Evolutionary conservation across 1,284 basidiomycete species (phyloP).

Genomic region (Cystobasidium pallidum): DNA sequence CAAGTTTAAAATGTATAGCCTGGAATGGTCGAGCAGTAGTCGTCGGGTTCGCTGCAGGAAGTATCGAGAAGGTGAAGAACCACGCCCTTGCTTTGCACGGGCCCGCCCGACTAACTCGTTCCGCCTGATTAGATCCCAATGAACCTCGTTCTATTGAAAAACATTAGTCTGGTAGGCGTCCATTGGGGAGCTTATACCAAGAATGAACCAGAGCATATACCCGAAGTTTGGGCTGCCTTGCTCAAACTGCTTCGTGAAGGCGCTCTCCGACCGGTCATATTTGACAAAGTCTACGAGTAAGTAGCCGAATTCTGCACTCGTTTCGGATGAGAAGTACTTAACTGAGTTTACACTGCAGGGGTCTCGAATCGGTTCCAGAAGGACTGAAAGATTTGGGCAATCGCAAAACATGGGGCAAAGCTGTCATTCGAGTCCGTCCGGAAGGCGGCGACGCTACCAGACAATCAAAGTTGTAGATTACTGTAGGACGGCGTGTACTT

Average conservation of each 20-base stretch:
- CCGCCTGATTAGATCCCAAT: slow-evolving; percentile 68
- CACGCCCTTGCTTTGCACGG: neutral
- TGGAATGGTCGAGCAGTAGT: slow-evolving; percentile 92
- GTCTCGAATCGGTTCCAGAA: slow-evolving; percentile 68
- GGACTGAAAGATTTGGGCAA: slow-evolving; percentile 63
- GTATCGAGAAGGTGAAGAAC: slow-evolving; percentile 76
- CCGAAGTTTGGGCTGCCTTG: slow-evolving; percentile 73
- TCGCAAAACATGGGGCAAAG: slow-evolving; percentile 92
- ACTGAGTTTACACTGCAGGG: slow-evolving; percentile 55
- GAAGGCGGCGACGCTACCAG: slow-evolving; percentile 44
- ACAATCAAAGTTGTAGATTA: slow-evolving; percentile 48
- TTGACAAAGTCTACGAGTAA: slow-evolving; percentile 67
- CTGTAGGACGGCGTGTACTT: neutral
- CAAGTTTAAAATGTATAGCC: slow-evolving; percentile 78
- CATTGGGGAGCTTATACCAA: slow-evolving; percentile 68
- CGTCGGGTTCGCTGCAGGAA: slow-evolving; percentile 78
- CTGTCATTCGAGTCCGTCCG: slow-evolving; percentile 59
- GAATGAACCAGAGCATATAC: slow-evolving; percentile 69
- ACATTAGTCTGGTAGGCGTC: slow-evolving; percentile 76
- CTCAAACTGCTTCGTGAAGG: slow-evolving; percentile 71
- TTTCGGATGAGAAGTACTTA: neutral
- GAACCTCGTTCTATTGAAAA: slow-evolving; percentile 85
- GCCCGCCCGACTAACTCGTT: neutral
- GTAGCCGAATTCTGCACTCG: slow-evolving; percentile 17
- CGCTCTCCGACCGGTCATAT: slow-evolving; percentile 72